Conservation (phyloP, 805 yeast genomes). For the Candida hispaniensis region DNA sequence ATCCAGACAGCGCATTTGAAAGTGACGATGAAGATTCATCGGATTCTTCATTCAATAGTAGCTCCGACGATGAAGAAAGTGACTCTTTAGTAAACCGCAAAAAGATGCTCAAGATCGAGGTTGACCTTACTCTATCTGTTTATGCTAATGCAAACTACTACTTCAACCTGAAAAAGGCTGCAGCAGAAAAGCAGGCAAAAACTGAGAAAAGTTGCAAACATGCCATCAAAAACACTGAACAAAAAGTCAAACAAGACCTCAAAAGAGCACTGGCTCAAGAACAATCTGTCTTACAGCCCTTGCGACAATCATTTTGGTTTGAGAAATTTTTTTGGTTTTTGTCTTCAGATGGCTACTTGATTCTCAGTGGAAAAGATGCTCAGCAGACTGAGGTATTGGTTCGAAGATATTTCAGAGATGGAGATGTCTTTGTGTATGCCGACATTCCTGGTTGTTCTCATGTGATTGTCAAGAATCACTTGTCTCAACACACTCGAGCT, state of each 20-base stretch:
- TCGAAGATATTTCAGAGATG: constrained; percentile 60
- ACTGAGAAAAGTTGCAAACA: constrained; percentile 66
- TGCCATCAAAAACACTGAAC: constrained; percentile 77
- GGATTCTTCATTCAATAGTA: constrained; percentile 27
- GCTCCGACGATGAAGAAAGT: constrained; percentile 26
- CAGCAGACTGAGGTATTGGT: constrained; percentile 72
- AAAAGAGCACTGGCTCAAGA: constrained; percentile 48
- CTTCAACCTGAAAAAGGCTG: constrained; percentile 65
- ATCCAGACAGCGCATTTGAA: constrained; percentile 25
- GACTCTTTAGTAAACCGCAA: too few species aligned
- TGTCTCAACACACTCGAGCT: constrained; percentile 27
- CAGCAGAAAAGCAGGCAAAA: constrained; percentile 65
- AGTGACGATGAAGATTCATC: constrained; percentile 32
- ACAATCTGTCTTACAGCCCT: constrained; percentile 30
- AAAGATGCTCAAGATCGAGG: constrained; percentile 39
- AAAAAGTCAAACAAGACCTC: constrained; percentile 62
- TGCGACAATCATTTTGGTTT: constrained; percentile 76
- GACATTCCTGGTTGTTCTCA: constrained; percentile 65
- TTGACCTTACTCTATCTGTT: constrained; percentile 63
- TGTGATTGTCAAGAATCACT: constrained; percentile 74
- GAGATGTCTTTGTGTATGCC: constrained; percentile 62
- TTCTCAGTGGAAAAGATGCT: constrained; percentile 77
- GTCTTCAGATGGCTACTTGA: constrained; percentile 78
- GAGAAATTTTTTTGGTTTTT: constrained; percentile 93
- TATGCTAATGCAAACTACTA: constrained; percentile 81